phyloP scores from a whole-genome alignment of 495 filamentous ascomycete species.

The Choiromyces venosus region DNA sequence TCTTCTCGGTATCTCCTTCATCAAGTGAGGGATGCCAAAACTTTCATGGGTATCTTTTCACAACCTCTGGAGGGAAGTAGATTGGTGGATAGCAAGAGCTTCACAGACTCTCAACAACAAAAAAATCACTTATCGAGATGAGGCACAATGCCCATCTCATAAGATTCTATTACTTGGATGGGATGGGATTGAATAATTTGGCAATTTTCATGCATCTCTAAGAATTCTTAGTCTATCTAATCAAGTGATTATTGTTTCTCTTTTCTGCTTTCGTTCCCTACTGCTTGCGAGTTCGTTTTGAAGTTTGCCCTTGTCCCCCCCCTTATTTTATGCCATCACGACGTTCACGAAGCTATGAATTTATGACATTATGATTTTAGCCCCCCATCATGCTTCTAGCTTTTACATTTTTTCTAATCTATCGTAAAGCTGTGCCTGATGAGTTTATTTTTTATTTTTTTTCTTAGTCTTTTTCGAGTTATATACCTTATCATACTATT shows the following conservation, averaged over 20 bases:
- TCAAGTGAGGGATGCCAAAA: not conserved
- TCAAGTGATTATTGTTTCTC: not conserved
- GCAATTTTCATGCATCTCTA: not conserved
- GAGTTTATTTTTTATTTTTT: not conserved
- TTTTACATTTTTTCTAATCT: not conserved
- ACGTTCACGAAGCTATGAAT: not conserved
- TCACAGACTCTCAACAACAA: not conserved
- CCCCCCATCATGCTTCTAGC: not conserved
- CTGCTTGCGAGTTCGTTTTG: not conserved
- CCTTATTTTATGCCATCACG: not conserved
- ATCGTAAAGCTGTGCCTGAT: not conserved
- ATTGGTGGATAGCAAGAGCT: not conserved
- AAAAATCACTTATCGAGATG: not conserved
- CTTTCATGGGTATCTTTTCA: not conserved
- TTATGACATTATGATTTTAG: not conserved
- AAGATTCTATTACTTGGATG: not conserved
- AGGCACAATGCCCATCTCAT: not conserved
- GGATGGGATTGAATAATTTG: constrained; percentile 1
- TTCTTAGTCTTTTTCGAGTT: not conserved
- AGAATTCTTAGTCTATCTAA: not conserved
- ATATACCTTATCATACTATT: not conserved
- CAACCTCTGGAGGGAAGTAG: not conserved
- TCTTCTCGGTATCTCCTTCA: not conserved
- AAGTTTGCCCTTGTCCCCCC: not conserved
- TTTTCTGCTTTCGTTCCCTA: not conserved